Base-by-base conservation (phyloP, 2,329 filamentous ascomycete species). In the Phoma sp. region DNA sequence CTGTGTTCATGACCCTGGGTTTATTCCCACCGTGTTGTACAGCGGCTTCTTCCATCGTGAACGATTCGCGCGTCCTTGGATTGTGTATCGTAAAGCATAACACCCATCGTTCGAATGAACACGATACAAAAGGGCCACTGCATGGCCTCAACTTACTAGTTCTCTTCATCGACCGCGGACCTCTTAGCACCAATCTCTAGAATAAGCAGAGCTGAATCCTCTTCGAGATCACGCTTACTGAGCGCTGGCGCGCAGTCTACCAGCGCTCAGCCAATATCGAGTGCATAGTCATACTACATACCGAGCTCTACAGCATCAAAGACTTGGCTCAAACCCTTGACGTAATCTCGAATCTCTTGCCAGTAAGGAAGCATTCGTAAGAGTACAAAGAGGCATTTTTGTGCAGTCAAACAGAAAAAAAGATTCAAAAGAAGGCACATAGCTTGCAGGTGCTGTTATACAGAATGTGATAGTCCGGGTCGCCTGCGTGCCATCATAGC, bases 11-110 rank as follows among this genome's bases (percentile, higher is more conserved):
- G 54, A 78, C 77, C 1, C 77, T 64, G 0, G 79, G 81, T 45
- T 83, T 79, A 38, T 48, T 43, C 2, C 55, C 75, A 6, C 80
- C 81, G 51, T 84, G 84, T 51, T 84, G 81, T 0, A 82, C 80
- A 7, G 83, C 71, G 0, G 83, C 83, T 63, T 86, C 82, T 67
- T 85, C 81, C 3, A 86, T 73, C 1, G 79, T 78, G 1, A 86
- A 86, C 69, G 10, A 86, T 73, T 2, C 82, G 73, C 55, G 85
- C 77, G 10, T 81, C 82, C 60, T 83, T 81, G 74, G 80, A 84
- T 19, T 75, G 74, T 43, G 86, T 81, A 56, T 86, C 80, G 60
- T 81, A 81, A 2, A 86, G 71, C 12, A 76, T 68, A 43, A 85
- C 73, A 0, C 82, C 84, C 0, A 77, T 75, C 46, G 82, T 81